phyloP scores from a whole-genome alignment of 75 land plant genomes.

The Selaginella tamariscina region DNA sequence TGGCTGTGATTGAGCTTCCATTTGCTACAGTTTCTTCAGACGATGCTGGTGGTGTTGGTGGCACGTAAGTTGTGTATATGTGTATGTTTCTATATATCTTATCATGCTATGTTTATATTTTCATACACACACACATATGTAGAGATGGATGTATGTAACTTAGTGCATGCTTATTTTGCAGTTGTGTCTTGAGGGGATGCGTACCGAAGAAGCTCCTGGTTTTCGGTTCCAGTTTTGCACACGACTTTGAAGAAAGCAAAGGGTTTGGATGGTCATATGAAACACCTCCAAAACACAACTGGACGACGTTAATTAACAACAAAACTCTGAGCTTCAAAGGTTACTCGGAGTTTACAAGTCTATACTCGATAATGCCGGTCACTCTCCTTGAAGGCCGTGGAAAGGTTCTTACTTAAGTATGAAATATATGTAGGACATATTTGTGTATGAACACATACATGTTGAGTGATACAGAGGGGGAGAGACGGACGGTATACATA shows the following conservation, averaged over 20 bases:
- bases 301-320: constrained; percentile 92
- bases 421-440: too few species aligned
- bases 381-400: constrained; percentile 95
- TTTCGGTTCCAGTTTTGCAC: constrained; percentile 75
- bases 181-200: constrained; percentile 98
- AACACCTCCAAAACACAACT: constrained; percentile 81
- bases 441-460: too few species aligned
- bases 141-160: neutral
- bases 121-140: neutral
- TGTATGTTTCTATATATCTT: constrained; percentile 7
- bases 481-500: too few species aligned
- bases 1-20: constrained; percentile 89
- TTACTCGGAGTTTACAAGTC: constrained; percentile 87
- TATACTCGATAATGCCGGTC: constrained; percentile 73
- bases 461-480: too few species aligned
- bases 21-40: constrained; percentile 91
- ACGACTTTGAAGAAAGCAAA: constrained; percentile 89
- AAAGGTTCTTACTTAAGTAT: constrained; percentile 41
- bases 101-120: neutral
- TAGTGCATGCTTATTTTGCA: constrained; percentile 20
- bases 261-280: constrained; percentile 98
- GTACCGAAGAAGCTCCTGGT: constrained; percentile 94
- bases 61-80: constrained; percentile 97
- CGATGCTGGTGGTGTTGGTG: constrained; percentile 78
- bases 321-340: constrained; percentile 90